A percentile compares a stretch with the other conserved stretches of the same genome.
phyloP scores from a whole-genome alignment of 306 rosid genomes.

The Hylodesmum podocarpum region DNA sequence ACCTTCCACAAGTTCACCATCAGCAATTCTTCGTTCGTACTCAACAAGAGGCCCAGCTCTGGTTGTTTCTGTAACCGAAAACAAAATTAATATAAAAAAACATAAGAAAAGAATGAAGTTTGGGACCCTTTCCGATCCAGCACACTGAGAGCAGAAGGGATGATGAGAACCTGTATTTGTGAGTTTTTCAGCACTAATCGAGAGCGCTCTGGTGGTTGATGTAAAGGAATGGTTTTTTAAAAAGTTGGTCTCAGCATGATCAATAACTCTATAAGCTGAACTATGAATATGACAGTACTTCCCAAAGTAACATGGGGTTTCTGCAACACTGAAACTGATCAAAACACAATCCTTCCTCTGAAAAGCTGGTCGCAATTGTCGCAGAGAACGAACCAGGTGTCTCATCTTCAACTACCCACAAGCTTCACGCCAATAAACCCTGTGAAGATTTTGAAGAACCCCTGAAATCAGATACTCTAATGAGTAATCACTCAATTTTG shows the following conservation, averaged over 20 bases:
- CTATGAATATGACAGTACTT: conserved; percentile 36
- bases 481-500: neutral
- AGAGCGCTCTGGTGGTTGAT: conserved; percentile 52
- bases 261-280: conserved; percentile 37
- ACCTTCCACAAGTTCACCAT: conserved; percentile 83
- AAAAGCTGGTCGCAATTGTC: conserved; percentile 41
- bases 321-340: conserved; percentile 31
- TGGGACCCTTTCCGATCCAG: neutral
- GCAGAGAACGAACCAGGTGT: conserved; percentile 49
- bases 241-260: conserved; percentile 34
- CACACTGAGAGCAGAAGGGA: neutral
- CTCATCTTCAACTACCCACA: conserved; percentile 59
- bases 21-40: conserved; percentile 81
- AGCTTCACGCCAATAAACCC: conserved; percentile 13
- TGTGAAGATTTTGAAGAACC: neutral
- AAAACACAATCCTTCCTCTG: conserved; percentile 37
- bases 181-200: conserved; percentile 48
- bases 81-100: conserved; percentile 26
- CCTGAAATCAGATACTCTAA: conserved; percentile 41
- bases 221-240: conserved; percentile 27
- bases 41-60: conserved; percentile 89
- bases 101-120: neutral
- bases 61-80: conserved; percentile 45
- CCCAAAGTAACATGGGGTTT: conserved; percentile 35
- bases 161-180: conserved; percentile 58